Conservation (phyloP, 129 eudicot species). For the Flaveria robusta region DNA sequence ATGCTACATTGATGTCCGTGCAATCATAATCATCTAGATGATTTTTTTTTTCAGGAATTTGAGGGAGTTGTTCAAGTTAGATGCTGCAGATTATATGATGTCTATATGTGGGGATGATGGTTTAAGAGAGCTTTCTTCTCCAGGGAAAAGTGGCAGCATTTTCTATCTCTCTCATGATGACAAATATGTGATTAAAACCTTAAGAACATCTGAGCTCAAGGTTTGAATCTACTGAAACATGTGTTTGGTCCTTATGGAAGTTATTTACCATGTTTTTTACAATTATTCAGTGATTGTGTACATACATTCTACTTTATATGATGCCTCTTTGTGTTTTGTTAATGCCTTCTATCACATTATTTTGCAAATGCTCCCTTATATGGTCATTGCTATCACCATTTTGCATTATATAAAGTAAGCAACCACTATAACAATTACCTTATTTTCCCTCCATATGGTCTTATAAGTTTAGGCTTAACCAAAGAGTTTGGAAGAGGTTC, state of each 20-base stretch:
- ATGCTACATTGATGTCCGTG: constrained; percentile 16
- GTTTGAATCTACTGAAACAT: constrained; percentile 38
- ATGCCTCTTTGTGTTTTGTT: neutral
- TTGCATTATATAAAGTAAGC: neutral
- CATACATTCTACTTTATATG: neutral
- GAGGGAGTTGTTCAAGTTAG: constrained; percentile 94
- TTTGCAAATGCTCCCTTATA: neutral
- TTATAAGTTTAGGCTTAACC: neutral
- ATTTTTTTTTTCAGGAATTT: constrained; percentile 63
- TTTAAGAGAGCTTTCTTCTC: constrained; percentile 84
- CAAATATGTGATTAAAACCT: constrained; percentile 83
- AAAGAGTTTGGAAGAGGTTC: constrained; percentile 4
- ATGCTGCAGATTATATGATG: constrained; percentile 99
- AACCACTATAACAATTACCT: neutral
- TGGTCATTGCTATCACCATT: neutral
- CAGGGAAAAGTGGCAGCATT: constrained; percentile 97
- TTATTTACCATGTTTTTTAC: neutral
- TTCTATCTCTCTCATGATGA: constrained; percentile 91
- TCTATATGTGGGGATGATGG: constrained; percentile 99
- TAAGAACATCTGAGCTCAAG: constrained; percentile 77
- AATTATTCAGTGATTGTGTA: neutral
- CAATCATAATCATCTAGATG: constrained; percentile 19
- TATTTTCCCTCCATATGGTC: neutral
- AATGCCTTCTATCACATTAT: neutral
- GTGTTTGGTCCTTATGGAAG: neutral